Percentiles rank a stretch among this genome's conserved stretches.
Evolutionary conservation across 2,329 filamentous ascomycete genomes (phyloP).

Genomic region (Penicillium sp.): DNA sequence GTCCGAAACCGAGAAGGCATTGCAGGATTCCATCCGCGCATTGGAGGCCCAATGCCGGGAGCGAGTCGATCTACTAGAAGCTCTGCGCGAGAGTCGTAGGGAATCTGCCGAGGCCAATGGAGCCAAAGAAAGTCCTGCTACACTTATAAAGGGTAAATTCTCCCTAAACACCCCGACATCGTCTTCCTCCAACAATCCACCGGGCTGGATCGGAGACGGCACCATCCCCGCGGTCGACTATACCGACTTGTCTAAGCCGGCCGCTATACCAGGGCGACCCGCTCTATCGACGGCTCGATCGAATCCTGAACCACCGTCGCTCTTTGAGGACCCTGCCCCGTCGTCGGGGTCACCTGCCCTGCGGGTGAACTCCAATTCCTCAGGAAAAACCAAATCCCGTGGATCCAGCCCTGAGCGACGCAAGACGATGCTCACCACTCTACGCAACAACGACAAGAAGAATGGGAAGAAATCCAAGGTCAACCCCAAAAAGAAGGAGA

Average conservation of each 20-base stretch:
- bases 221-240: slow-evolving; percentile 78
- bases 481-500: slow-evolving; percentile 34
- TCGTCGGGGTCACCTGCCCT: slow-evolving; percentile 16
- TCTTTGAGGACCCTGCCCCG: slow-evolving; percentile 12
- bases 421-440: slow-evolving; percentile 54
- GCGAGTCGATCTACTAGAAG: slow-evolving; percentile 79
- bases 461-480: slow-evolving; percentile 41
- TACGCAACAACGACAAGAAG: slow-evolving; percentile 47
- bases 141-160: slow-evolving; percentile 26
- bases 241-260: slow-evolving; percentile 69
- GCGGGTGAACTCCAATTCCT: slow-evolving; percentile 27
- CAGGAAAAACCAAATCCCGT: slow-evolving; percentile 44
- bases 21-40: slow-evolving; percentile 73
- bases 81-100: slow-evolving; percentile 61
- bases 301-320: slow-evolving; percentile 18
- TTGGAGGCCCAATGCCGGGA: slow-evolving; percentile 91
- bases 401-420: slow-evolving; percentile 57
- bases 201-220: slow-evolving; percentile 68
- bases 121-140: slow-evolving; percentile 20
- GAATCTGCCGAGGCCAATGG: slow-evolving; percentile 35
- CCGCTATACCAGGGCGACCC: slow-evolving; percentile 50
- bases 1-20: slow-evolving; percentile 74
- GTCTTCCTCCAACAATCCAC: slow-evolving; percentile 24
- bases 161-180: slow-evolving; percentile 7
- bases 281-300: slow-evolving; percentile 17